Conservation (phyloP, 2,329 filamentous ascomycete genomes). For the Penicillium hordei region DNA sequence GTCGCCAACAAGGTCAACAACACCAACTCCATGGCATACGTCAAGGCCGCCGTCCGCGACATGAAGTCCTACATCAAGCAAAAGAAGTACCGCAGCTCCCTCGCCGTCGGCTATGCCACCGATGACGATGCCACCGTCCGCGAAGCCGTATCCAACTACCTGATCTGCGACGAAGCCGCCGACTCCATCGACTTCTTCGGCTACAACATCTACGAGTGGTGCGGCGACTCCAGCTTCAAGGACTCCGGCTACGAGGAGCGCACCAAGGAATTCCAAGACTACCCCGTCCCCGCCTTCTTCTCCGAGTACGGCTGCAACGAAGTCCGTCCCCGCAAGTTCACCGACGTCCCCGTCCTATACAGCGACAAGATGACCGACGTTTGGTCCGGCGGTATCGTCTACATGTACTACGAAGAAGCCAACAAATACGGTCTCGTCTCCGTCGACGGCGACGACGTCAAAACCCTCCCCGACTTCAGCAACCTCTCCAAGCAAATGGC, state of each 20-base stretch:
- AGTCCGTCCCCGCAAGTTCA: slow-evolving; percentile 70
- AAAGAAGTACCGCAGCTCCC: slow-evolving; percentile 66
- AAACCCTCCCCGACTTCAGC: slow-evolving; percentile 71
- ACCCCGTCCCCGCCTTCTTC: slow-evolving; percentile 95
- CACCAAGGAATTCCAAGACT: slow-evolving; percentile 81
- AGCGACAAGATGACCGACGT: slow-evolving; percentile 76
- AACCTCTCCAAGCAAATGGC: slow-evolving; percentile 69
- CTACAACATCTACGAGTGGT: slow-evolving; percentile 99
- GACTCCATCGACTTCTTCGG: slow-evolving; percentile 93
- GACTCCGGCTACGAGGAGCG: slow-evolving; percentile 78
- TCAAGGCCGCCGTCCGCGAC: slow-evolving; percentile 97
- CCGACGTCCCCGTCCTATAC: slow-evolving; percentile 82
- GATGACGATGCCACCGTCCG: slow-evolving; percentile 88
- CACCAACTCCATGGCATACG: slow-evolving; percentile 85
- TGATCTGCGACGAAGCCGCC: slow-evolving; percentile 75
- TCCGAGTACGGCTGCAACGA: slow-evolving; percentile 97
- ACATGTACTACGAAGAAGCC: slow-evolving; percentile 93
- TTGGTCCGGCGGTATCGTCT: slow-evolving; percentile 95
- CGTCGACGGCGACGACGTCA: slow-evolving; percentile 64
- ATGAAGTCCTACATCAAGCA: slow-evolving; percentile 89
- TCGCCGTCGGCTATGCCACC: slow-evolving; percentile 94
- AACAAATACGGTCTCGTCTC: slow-evolving; percentile 75
- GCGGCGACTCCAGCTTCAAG: slow-evolving; percentile 75
- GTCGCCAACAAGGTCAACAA: slow-evolving; percentile 88
- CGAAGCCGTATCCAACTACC: slow-evolving; percentile 80